Evolutionary conservation across 306 rosid species (phyloP).

Genomic region (Crataegus laevigata): DNA sequence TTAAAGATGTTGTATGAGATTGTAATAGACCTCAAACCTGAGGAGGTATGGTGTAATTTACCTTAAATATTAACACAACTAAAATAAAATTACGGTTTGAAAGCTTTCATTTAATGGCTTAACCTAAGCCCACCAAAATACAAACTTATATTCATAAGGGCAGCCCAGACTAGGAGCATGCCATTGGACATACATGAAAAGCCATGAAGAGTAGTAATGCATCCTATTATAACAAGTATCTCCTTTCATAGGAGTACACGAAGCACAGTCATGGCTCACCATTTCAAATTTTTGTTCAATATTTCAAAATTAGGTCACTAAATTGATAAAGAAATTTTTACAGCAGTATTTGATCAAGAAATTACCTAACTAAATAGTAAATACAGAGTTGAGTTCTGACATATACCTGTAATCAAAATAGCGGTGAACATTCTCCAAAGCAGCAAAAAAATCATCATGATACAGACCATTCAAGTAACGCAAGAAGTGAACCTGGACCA

Average conservation of each 20-base stretch:
- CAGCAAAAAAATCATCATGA: slow-evolving; percentile 77
- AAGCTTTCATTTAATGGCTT: neutral
- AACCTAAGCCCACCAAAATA: neutral
- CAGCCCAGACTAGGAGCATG: neutral
- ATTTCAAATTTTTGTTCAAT: neutral
- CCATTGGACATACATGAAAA: neutral
- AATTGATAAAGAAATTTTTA: neutral
- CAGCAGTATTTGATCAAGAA: neutral
- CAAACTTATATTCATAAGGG: neutral
- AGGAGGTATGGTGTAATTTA: too few relatives aligned
- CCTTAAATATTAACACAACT: neutral
- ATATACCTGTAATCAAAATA: slow-evolving; percentile 96
- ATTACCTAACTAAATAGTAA: neutral
- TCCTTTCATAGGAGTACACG: neutral
- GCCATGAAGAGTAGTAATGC: neutral
- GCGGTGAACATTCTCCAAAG: slow-evolving; percentile 85
- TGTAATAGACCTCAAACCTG: too few relatives aligned
- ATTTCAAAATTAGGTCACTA: neutral
- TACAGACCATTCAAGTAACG: slow-evolving; percentile 71
- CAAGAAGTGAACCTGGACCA: slow-evolving; percentile 80
- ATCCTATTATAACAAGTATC: neutral
- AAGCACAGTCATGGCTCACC: neutral
- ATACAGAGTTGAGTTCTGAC: slow-evolving; percentile 9
- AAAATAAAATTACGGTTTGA: neutral
- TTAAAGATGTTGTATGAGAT: too few relatives aligned